These are phyloP conservation scores for Heterobasidion parviporum DNA, from an alignment of 1,284 basidiomycete genomes.

Conservation along the genomic window DNA sequence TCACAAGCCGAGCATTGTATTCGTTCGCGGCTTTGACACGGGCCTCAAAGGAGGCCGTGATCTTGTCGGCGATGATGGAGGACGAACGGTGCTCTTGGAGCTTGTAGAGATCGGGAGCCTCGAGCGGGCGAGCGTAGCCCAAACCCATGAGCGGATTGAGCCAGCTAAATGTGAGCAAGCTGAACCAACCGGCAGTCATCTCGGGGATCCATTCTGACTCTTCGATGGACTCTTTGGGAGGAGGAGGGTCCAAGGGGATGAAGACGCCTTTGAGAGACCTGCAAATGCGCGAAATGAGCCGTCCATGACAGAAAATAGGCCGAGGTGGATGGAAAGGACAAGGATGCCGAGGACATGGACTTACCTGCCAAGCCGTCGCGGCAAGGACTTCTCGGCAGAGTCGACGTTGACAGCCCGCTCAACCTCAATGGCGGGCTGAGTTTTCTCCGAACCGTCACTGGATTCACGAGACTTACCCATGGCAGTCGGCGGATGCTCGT, in stretches of 20 bases:
- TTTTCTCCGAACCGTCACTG: background rate
- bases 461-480: too few relatives aligned
- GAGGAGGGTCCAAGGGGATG: conserved; percentile 26
- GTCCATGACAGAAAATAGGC: background rate
- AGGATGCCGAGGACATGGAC: conserved; percentile 2
- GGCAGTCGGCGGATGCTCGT: too few relatives aligned
- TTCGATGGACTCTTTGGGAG: conserved; percentile 43
- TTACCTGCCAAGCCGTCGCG: conserved; percentile 1
- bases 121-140: conserved; percentile 73
- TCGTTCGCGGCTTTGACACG: conserved; percentile 51
- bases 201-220: conserved; percentile 46
- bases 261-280: conserved; percentile 14
- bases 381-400: background rate
- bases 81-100: conserved; percentile 60
- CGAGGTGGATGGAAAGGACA: too few relatives aligned
- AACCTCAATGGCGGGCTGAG: background rate
- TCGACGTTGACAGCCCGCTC: background rate
- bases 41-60: conserved; percentile 58
- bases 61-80: conserved; percentile 49
- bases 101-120: conserved; percentile 80
- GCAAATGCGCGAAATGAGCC: background rate
- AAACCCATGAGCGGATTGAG: conserved; percentile 63
- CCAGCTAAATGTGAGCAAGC: conserved; percentile 60
- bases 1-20: conserved; percentile 63
- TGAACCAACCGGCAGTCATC: conserved; percentile 39